Evolutionary conservation across 257 asterid genomes (phyloP), one percentile per base, ranked within the genome.

Genomic region (Cruciata laevipes): DNA sequence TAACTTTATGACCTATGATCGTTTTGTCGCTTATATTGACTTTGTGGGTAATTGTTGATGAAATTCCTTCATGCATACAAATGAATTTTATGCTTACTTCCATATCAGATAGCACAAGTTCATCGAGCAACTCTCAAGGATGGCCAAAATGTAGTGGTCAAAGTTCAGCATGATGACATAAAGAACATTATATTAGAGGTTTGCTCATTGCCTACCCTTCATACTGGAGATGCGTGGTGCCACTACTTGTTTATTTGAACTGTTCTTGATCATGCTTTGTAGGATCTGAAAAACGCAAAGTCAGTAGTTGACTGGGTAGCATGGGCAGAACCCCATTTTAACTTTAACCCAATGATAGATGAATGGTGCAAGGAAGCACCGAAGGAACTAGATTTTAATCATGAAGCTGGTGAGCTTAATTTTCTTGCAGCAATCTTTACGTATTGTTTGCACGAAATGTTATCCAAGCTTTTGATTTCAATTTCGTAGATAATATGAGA

Each of bases 291-390:
- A 75, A 89, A 89, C 80, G 97, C 98, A 6, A 92, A 92, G 83
- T 82, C 95, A 49, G 79, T 92, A 71, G 91, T 89, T 75, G 98
- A 92, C 79, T 92, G 98, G 98, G 83, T 92, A 75, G 98, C 98
- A 60, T 92, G 98, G 98, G 98, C 97, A 37, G 98, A 92, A 81
- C 96, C 98, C 37, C 98, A 92, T 44, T 92, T 89, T 77, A 67
- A 92, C 79, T 92, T 92, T 80, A 90, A 89, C 72, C 90, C 98
- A 38, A 90, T 92, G 96, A 89, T 92, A 76, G 97, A 92, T 69
- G 98, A 92, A 76, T 92, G 98, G 98, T 92, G 98, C 87, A 92
- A 87, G 78, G 98, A 92, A 82, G 93, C 97, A 69, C 98, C 98
- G 17, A 92, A 86, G 80, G 98, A 92, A 83, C 85, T 92, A 65